phyloP scores from a whole-genome alignment of 495 filamentous ascomycete species.

The Poronia punctata region DNA sequence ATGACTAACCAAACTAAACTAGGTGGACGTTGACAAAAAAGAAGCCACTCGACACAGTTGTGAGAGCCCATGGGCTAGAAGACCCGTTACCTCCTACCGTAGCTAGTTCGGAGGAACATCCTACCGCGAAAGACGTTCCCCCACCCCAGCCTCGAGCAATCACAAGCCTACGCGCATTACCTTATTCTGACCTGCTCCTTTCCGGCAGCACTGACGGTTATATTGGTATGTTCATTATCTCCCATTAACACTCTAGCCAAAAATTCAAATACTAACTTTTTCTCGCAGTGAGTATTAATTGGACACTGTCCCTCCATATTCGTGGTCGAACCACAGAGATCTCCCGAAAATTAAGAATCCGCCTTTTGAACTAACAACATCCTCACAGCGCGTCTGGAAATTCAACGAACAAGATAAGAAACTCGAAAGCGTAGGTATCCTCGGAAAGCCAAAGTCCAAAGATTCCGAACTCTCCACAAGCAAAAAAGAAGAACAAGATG shows the following conservation, averaged over 20 bases:
- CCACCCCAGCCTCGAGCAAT: conserved; percentile 76
- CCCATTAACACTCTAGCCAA: neutral
- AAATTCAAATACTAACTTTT: neutral
- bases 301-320: too few species aligned
- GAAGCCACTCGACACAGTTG: conserved; percentile 78
- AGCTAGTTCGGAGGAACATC: conserved; percentile 60
- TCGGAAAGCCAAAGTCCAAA: conserved; percentile 41
- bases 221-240: conserved; percentile 66
- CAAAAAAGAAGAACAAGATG: conserved; percentile 11
- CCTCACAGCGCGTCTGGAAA: conserved; percentile 9
- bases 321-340: too few species aligned
- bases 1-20: neutral
- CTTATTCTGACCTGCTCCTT: conserved; percentile 79
- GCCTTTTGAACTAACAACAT: conserved; percentile 5
- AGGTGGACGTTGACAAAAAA: conserved; percentile 84
- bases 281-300: conserved; percentile 1
- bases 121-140: conserved; percentile 47
- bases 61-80: conserved; percentile 78
- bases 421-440: conserved; percentile 61
- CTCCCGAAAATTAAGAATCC: too few species aligned
- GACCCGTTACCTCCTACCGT: conserved; percentile 55
- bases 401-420: conserved; percentile 66
- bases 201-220: conserved; percentile 92
- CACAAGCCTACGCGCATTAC: conserved; percentile 77
- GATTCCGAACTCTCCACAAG: conserved; percentile 1